A percentile compares a stretch with the other conserved stretches of the same genome.
Evolutionary conservation across 1,139 yeast species (phyloP).

Genomic region (Saccharomyces hybrid): DNA sequence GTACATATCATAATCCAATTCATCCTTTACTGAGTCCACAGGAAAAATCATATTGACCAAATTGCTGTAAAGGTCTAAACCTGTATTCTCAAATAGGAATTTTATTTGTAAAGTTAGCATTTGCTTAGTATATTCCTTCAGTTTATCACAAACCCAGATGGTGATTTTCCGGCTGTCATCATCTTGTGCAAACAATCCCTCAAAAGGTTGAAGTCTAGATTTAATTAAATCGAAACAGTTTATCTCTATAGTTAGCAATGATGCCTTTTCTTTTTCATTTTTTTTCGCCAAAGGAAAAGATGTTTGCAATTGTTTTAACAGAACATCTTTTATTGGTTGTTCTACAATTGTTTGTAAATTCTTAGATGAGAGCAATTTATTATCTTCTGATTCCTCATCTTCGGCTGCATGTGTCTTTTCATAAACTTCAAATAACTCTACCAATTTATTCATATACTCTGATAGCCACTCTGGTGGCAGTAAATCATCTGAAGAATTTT

Average conservation of each 20-base stretch:
- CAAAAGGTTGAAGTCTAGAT: conserved; percentile 42
- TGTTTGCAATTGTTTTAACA: conserved; percentile 18
- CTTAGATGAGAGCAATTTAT: conserved; percentile 20
- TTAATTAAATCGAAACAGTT: conserved; percentile 55
- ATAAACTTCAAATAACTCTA: conserved; percentile 43
- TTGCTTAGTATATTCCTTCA: conserved; percentile 31
- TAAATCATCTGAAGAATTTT: conserved; percentile 28
- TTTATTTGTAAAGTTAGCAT: conserved; percentile 37
- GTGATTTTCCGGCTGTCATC: conserved; percentile 31
- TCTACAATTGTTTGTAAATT: conserved; percentile 29
- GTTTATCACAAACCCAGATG: conserved; percentile 33
- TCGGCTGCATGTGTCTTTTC: conserved; percentile 33
- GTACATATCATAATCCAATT: conserved; percentile 47
- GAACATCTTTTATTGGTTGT: conserved; percentile 18
- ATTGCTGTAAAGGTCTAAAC: conserved; percentile 49
- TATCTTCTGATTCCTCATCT: conserved; percentile 14
- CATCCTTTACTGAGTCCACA: conserved; percentile 39
- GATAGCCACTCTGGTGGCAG: conserved; percentile 71
- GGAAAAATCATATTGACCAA: conserved; percentile 66
- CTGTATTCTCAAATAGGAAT: conserved; percentile 41
- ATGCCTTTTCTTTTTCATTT: conserved; percentile 18
- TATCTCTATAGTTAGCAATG: conserved; percentile 38
- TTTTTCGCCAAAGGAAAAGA: conserved; percentile 27
- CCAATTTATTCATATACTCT: conserved; percentile 38
- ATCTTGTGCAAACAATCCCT: conserved; percentile 18